A percentile compares a stretch with the other conserved stretches of the same genome.
phyloP scores from a whole-genome alignment of 78 protist species.

The Chrysochromulina tobinii region DNA sequence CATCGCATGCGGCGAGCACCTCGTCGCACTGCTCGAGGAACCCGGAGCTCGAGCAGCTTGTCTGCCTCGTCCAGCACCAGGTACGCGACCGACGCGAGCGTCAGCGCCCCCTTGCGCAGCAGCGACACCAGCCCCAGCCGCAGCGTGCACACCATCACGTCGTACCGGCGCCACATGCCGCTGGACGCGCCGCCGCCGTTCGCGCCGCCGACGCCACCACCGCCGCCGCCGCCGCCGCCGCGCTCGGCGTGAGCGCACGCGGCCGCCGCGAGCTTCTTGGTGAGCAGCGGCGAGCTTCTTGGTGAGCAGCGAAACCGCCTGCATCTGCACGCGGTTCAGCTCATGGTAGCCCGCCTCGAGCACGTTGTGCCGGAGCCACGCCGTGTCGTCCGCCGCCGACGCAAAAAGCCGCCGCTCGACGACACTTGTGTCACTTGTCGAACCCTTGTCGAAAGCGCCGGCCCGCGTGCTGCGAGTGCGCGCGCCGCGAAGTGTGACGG shows the following conservation, averaged over 20 bases:
- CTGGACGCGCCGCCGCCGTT: no score
- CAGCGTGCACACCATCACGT: constrained; percentile 81
- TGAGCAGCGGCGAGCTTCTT: constrained; percentile 39
- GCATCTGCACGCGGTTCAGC: constrained; percentile 67
- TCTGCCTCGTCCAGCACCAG: constrained; percentile 92
- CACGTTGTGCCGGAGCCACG: background rate
- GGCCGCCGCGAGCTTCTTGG: background rate
- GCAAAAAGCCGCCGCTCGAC: no score
- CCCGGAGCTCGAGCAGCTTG: constrained; percentile 68
- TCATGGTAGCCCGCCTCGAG: background rate
- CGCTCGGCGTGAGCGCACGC: no score
- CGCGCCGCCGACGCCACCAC: no score
- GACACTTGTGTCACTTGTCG: no score
- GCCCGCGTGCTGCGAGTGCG: no score
- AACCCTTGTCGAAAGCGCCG: no score
- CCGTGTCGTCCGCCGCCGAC: no score
- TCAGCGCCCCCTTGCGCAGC: background rate
- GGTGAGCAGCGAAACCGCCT: constrained; percentile 57
- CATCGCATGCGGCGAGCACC: constrained; percentile 10
- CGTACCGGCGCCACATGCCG: background rate
- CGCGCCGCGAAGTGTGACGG: no score
- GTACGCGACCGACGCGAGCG: constrained; percentile 16
- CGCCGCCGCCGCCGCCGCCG: no score
- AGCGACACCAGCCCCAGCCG: constrained; percentile 66
- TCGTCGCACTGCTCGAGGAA: constrained; percentile 73